Conservation (phyloP, 352 stramenopile genomes). For the Phytophthora podocarpi region DNA sequence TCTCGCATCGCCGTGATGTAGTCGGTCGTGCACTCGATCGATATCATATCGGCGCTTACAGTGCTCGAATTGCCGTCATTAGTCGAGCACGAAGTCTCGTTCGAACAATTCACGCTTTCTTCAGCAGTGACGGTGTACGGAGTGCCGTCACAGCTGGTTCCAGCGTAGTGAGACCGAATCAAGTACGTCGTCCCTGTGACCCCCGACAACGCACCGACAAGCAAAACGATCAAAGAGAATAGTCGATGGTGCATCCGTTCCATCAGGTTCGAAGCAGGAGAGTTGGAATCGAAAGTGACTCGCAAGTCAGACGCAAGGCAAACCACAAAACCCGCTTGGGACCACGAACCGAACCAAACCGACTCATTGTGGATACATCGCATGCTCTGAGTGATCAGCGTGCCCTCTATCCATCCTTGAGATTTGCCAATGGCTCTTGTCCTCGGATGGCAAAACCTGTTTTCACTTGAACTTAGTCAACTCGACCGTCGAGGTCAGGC, state of each 20-base stretch:
- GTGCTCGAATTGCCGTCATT: not conserved
- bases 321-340: not conserved
- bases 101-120: not conserved
- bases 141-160: constrained; percentile 5
- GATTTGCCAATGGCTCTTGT: no score
- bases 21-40: constrained; percentile 9
- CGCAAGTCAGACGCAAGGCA: constrained; percentile 9
- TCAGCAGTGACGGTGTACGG: constrained; percentile 11
- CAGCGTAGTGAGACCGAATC: constrained; percentile 16
- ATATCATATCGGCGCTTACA: constrained; percentile 3
- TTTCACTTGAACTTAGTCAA: no score
- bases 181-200: not conserved
- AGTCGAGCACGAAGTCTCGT: not conserved
- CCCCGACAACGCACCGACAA: not conserved
- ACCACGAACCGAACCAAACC: no score
- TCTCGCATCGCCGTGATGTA: constrained; percentile 1
- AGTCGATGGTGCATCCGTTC: no score
- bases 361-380: constrained; percentile 9
- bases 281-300: constrained; percentile 12
- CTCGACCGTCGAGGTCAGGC: no score
- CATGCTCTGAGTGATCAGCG: not conserved
- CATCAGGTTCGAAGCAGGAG: no score
- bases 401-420: no score
- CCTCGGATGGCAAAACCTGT: no score
- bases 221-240: not conserved